Conservation (phyloP, 2,329 filamentous ascomycete genomes). For the Endothia cerciana region DNA sequence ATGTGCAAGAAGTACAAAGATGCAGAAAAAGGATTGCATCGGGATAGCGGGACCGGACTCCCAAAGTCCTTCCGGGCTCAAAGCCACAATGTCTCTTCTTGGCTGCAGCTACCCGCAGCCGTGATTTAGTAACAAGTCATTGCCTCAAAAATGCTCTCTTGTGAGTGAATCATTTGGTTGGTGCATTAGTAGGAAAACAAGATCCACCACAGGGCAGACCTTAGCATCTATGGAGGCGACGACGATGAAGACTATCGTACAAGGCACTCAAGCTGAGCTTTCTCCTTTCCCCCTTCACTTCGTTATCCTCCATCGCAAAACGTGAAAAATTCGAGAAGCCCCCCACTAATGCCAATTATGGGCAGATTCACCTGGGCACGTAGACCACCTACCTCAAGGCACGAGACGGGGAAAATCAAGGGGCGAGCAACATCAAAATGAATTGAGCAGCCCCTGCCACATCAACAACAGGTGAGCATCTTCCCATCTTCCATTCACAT, state of each 20-base stretch:
- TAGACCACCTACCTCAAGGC: not conserved
- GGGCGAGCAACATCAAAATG: not conserved
- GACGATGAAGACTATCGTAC: slow-evolving; percentile 12
- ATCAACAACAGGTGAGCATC: slow-evolving; percentile 15
- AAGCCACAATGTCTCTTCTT: too few species aligned
- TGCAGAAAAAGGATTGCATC: not conserved
- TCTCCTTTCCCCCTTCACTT: not conserved
- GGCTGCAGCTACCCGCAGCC: not conserved
- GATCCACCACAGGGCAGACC: slow-evolving; percentile 1
- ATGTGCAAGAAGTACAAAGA: not conserved
- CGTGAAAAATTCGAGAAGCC: slow-evolving; percentile 10
- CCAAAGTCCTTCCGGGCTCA: not conserved
- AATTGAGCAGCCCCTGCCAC: not conserved
- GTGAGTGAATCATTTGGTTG: not conserved
- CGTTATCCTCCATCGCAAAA: slow-evolving; percentile 1
- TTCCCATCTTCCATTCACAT: slow-evolving; percentile 14
- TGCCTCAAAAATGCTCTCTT: not conserved
- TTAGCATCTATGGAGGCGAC: slow-evolving; percentile 10
- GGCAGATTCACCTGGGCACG: not conserved
- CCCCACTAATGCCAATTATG: slow-evolving; percentile 18
- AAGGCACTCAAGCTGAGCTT: slow-evolving; percentile 6
- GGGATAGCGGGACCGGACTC: not conserved
- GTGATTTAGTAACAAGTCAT: too few species aligned
- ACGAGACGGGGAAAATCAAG: not conserved
- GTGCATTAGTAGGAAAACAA: slow-evolving; percentile 12